Evolutionary conservation across 2,329 filamentous ascomycete species (phyloP).

Genomic region (Septoria linicola): DNA sequence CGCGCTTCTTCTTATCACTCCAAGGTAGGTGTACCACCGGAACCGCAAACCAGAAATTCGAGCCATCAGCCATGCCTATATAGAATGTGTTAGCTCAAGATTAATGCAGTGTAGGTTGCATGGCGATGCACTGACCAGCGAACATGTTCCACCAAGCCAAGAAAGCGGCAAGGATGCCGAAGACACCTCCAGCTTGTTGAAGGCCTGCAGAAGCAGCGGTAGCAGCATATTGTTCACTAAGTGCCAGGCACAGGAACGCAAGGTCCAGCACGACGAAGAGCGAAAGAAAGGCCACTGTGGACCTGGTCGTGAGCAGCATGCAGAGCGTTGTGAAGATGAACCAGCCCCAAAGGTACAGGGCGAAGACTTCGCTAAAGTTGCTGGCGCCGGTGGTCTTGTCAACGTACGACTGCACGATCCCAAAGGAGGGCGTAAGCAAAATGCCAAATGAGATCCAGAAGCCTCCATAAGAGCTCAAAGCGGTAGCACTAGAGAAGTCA

Average conservation of each 20-base stretch:
- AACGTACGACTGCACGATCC: conserved; percentile 33
- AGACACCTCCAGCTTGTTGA: conserved; percentile 71
- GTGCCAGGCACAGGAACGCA: conserved; percentile 68
- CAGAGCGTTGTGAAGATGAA: conserved; percentile 81
- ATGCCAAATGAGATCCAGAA: conserved; percentile 20
- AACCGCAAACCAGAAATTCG: conserved; percentile 33
- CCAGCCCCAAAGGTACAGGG: conserved; percentile 76
- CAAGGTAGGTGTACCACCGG: conserved; percentile 40
- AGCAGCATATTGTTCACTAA: conserved; percentile 35
- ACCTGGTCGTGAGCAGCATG: conserved; percentile 71
- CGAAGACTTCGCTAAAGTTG: conserved; percentile 60
- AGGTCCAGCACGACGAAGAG: conserved; percentile 75
- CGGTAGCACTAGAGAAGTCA: conserved; percentile 69
- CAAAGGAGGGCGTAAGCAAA: conserved; percentile 16
- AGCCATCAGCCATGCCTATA: conserved; percentile 61
- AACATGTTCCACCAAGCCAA: conserved; percentile 85
- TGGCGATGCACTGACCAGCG: too few relatives aligned
- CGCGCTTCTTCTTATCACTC: conserved; percentile 23
- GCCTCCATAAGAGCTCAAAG: conserved; percentile 76
- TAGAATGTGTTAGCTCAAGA: too few relatives aligned
- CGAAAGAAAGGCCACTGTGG: conserved; percentile 73
- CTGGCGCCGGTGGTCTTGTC: conserved; percentile 38
- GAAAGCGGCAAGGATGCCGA: conserved; percentile 79
- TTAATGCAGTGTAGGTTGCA: too few relatives aligned
- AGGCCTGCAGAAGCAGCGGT: conserved; percentile 32